phyloP scores from a whole-genome alignment of 2,329 filamentous ascomycete genomes.

The Diaporthe citri region DNA sequence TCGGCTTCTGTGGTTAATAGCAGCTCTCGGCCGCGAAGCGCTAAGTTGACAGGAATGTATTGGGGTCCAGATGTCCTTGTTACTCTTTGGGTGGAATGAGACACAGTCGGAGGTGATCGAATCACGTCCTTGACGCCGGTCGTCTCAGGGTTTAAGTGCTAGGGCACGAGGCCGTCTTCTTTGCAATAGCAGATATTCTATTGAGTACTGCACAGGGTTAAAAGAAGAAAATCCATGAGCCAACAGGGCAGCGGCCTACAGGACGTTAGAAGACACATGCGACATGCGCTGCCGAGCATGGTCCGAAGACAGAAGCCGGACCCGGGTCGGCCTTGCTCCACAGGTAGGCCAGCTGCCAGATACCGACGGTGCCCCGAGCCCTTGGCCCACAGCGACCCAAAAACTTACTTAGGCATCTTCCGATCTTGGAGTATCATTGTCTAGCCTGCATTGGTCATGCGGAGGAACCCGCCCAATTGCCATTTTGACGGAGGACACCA shows the following conservation, averaged over 20 bases:
- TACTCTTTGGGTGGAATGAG: background rate
- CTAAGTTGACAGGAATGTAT: background rate
- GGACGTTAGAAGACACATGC: background rate
- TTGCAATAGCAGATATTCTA: background rate
- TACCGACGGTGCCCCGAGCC: background rate
- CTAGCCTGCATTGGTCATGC: slow-evolving; percentile 4
- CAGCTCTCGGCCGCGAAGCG: background rate
- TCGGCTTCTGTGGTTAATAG: background rate
- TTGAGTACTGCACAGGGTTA: background rate
- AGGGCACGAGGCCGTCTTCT: background rate
- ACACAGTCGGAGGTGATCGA: background rate
- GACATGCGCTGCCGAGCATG: background rate
- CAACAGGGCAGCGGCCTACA: background rate
- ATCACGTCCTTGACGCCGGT: background rate
- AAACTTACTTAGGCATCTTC: slow-evolving; percentile 18
- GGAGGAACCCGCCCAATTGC: slow-evolving; percentile 1
- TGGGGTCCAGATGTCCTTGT: background rate
- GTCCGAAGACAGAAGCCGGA: background rate
- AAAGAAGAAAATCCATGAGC: background rate
- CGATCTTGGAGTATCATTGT: slow-evolving; percentile 10
- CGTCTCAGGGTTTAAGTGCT: background rate
- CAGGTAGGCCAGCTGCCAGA: background rate
- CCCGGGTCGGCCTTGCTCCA: background rate
- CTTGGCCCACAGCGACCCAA: background rate
- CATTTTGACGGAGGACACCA: background rate